These are phyloP conservation scores for Simplicillium aogashimaense DNA, from an alignment of 2,329 filamentous ascomycete genomes.

Conservation along the genomic window DNA sequence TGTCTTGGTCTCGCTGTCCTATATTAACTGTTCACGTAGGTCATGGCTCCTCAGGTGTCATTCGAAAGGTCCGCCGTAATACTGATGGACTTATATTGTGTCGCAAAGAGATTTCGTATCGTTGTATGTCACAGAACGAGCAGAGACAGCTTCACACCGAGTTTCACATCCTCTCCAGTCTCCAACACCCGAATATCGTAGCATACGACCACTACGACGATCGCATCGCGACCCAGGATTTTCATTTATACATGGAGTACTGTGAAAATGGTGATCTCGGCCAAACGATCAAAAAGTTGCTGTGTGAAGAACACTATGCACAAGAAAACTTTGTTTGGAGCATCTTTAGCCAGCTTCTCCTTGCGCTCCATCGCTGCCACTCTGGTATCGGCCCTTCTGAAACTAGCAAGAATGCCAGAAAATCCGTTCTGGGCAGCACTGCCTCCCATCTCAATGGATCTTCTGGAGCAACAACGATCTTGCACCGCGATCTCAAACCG, in stretches of 20 bases:
- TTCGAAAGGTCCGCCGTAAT: conserved; percentile 87
- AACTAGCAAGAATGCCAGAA: conserved; percentile 61
- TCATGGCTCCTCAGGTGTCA: conserved; percentile 94
- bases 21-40: conserved; percentile 41
- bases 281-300: conserved; percentile 76
- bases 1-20: too few relatives aligned
- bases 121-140: conserved; percentile 96
- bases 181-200: conserved; percentile 93
- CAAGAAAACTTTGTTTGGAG: conserved; percentile 97
- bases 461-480: conserved; percentile 61
- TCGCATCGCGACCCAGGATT: conserved; percentile 80
- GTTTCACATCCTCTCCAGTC: conserved; percentile 88
- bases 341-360: conserved; percentile 85
- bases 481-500: conserved; percentile 87
- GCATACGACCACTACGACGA: conserved; percentile 97
- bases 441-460: conserved; percentile 50
- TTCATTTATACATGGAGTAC: conserved; percentile 99
- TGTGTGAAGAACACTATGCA: conserved; percentile 71
- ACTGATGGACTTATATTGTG: conserved; percentile 85
- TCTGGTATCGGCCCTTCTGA: conserved; percentile 86
- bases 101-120: conserved; percentile 97
- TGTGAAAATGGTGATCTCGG: conserved; percentile 94
- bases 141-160: conserved; percentile 92
- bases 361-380: conserved; percentile 89
- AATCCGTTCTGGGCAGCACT: conserved; percentile 41